These are phyloP conservation scores for Berberis vulgaris DNA, from an alignment of 164 flowering plant genomes.

Conservation along the genomic window DNA sequence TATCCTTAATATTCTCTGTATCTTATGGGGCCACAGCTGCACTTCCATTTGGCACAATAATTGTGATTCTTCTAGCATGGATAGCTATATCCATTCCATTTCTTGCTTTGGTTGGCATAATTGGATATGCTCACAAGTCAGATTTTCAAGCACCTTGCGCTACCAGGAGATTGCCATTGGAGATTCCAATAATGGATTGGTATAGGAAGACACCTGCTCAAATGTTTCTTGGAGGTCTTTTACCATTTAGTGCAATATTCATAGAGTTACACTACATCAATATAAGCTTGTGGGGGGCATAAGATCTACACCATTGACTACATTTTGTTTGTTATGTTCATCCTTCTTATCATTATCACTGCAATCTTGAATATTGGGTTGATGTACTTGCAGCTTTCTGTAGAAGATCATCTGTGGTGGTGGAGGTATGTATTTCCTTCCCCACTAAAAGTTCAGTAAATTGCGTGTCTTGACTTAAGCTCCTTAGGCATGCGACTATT, in stretches of 20 bases:
- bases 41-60: constrained; percentile 66
- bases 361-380: constrained; percentile 47
- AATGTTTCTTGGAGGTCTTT: constrained; percentile 62
- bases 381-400: constrained; percentile 71
- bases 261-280: constrained; percentile 59
- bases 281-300: constrained; percentile 65
- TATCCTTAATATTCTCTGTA: constrained; percentile 28
- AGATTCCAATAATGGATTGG: constrained; percentile 61
- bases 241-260: constrained; percentile 58
- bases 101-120: constrained; percentile 52
- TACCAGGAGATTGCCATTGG: constrained; percentile 43
- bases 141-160: constrained; percentile 49
- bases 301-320: constrained; percentile 43
- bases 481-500: no score
- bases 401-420: constrained; percentile 82
- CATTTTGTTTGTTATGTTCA: constrained; percentile 44
- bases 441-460: no score
- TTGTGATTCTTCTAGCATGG: constrained; percentile 39
- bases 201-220: constrained; percentile 49
- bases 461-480: no score
- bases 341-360: constrained; percentile 48
- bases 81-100: constrained; percentile 41
- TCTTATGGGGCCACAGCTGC: constrained; percentile 57
- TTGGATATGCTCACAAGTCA: constrained; percentile 35
- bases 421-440: constrained; percentile 58